A percentile compares a stretch with the other conserved stretches of the same genome.
These are phyloP conservation scores for Blechomonas ayalai DNA, from an alignment of 208 protist genomes.

Conservation along the genomic window DNA sequence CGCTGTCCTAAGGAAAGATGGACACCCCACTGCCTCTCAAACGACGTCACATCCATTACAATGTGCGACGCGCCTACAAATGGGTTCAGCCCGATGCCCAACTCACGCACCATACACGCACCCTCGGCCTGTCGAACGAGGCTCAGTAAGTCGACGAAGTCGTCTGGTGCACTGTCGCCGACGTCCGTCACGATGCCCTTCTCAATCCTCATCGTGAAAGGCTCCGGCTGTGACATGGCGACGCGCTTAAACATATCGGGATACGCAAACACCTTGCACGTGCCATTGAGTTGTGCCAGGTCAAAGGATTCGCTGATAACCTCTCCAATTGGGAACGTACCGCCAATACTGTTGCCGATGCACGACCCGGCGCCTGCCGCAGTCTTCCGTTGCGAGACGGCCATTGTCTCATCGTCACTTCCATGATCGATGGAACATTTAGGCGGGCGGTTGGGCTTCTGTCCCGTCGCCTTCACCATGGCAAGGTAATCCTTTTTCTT, in stretches of 20 bases:
- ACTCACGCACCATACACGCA: constrained; percentile 78
- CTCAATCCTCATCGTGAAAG: constrained; percentile 70
- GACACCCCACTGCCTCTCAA: constrained; percentile 88
- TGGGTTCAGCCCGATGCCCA: constrained; percentile 88
- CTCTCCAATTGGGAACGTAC: constrained; percentile 87
- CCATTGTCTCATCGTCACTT: constrained; percentile 15
- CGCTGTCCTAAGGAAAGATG: constrained; percentile 85
- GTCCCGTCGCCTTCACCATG: constrained; percentile 23
- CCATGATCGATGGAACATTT: constrained; percentile 19
- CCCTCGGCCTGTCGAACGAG: constrained; percentile 79
- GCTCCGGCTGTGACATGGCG: constrained; percentile 42
- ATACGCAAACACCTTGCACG: constrained; percentile 77
- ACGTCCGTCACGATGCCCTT: constrained; percentile 58
- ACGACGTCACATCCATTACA: constrained; percentile 85
- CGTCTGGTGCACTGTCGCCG: constrained; percentile 44
- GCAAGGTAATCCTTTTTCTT: constrained; percentile 83
- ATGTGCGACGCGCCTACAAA: constrained; percentile 63
- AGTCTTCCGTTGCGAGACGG: background rate
- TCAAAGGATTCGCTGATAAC: constrained; percentile 87
- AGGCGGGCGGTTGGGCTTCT: constrained; percentile 30
- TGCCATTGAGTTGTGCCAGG: constrained; percentile 71
- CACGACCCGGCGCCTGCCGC: constrained; percentile 23
- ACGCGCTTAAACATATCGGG: constrained; percentile 72
- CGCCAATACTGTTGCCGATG: constrained; percentile 80
- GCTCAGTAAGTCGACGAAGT: constrained; percentile 70